phyloP scores from a whole-genome alignment of 2,329 filamentous ascomycete species.

The Venturia pyrina region DNA sequence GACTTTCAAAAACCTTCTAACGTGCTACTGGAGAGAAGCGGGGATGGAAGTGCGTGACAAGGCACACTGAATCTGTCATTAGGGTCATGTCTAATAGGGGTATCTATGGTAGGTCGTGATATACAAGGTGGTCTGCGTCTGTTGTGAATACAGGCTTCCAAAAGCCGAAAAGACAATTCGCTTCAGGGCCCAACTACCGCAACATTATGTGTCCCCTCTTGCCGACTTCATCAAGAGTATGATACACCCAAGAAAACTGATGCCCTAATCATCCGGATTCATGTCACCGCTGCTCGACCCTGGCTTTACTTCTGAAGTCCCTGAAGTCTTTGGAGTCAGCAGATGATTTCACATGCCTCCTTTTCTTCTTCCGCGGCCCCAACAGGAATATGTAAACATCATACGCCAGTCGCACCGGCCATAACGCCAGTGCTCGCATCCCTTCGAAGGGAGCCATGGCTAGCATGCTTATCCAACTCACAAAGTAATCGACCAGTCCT shows the following conservation, averaged over 20 bases:
- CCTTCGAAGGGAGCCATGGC: constrained; percentile 17
- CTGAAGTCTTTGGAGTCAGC: neutral
- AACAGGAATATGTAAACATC: constrained; percentile 9
- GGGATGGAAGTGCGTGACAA: too few relatives aligned
- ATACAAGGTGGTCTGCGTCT: neutral
- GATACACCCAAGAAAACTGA: neutral
- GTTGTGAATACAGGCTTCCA: neutral
- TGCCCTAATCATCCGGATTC: neutral
- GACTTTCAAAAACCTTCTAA: too few relatives aligned
- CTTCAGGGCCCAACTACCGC: neutral
- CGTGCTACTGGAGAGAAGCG: too few relatives aligned
- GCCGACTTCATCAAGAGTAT: neutral
- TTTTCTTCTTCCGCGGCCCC: constrained; percentile 13
- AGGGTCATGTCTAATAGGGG: neutral
- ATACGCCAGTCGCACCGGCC: constrained; percentile 8
- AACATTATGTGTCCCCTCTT: neutral
- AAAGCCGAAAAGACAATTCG: neutral
- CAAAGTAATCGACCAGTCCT: constrained; percentile 18
- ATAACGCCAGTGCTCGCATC: constrained; percentile 16
- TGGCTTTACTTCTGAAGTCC: neutral
- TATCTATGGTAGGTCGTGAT: neutral
- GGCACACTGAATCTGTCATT: too few relatives aligned
- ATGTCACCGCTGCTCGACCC: neutral
- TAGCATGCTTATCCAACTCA: constrained; percentile 9
- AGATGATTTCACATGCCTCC: neutral